A percentile compares a stretch with the other conserved stretches of the same genome.
phyloP scores from a whole-genome alignment of 768 basidiomycete species.

The Sporobolomyces pararoseus region DNA sequence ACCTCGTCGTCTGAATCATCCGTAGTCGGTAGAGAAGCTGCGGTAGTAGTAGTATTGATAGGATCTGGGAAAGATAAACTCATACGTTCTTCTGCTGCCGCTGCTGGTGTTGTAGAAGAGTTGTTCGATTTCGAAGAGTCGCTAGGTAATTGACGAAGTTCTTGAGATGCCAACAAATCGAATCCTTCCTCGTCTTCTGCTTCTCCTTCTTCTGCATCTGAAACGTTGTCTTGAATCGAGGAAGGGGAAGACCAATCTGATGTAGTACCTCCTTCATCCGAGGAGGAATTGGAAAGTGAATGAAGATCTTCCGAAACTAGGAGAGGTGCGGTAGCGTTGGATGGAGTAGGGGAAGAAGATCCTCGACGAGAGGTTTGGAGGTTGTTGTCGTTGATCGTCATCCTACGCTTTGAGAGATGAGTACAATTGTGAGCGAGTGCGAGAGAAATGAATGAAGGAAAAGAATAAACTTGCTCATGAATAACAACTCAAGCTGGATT shows the following conservation, averaged over 20 bases:
- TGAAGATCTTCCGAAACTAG: conserved; percentile 7
- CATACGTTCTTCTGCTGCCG: not conserved
- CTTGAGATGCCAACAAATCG: conserved; percentile 9
- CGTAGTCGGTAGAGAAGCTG: too few species aligned
- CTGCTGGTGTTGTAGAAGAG: not conserved
- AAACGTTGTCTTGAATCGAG: too few species aligned
- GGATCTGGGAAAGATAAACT: conserved; percentile 18
- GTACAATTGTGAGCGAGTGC: too few species aligned
- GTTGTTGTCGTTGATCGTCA: too few species aligned
- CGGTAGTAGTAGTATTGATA: not conserved
- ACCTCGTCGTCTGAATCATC: not conserved
- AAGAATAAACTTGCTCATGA: too few species aligned
- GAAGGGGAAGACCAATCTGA: conserved; percentile 15
- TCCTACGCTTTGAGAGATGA: too few species aligned
- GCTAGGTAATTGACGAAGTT: conserved; percentile 1
- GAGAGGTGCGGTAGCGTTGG: not conserved
- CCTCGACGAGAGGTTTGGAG: too few species aligned
- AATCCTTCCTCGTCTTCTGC: conserved; percentile 3
- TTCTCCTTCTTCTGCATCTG: not conserved
- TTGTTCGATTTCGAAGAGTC: not conserved
- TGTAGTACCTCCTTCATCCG: not conserved
- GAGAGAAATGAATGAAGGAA: too few species aligned
- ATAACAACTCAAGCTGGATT: too few species aligned
- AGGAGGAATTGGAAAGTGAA: conserved; percentile 1
- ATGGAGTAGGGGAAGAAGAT: not conserved